Conservation (phyloP, 768 basidiomycete species). For the Pholiota conissans region DNA sequence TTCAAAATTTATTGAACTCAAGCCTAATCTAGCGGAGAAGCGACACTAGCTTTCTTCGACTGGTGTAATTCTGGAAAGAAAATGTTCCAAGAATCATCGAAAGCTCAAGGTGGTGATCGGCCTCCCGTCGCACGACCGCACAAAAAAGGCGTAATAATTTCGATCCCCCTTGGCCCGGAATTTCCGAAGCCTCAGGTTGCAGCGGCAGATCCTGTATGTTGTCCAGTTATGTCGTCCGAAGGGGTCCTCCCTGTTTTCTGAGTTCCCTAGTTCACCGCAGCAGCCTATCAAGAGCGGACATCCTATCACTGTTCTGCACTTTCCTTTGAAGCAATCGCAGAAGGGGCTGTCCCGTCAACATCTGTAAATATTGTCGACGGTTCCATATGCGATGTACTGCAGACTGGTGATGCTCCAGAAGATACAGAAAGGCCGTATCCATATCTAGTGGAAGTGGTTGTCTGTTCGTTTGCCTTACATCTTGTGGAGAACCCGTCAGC, state of each 20-base stretch:
- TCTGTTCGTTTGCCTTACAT: conserved; percentile 78
- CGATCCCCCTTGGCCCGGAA: conserved; percentile 33
- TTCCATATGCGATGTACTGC: not conserved
- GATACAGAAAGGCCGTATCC: conserved; percentile 11
- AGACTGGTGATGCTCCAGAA: not conserved
- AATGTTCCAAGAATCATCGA: conserved; percentile 14
- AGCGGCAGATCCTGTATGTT: conserved; percentile 58
- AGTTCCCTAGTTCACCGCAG: conserved; percentile 52
- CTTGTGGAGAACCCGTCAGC: conserved; percentile 61
- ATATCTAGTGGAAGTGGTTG: conserved; percentile 52
- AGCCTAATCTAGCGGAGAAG: conserved; percentile 54
- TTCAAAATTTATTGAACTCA: not conserved
- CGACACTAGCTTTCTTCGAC: conserved; percentile 55
- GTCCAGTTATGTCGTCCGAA: too few relatives aligned
- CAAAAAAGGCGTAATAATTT: conserved; percentile 20
- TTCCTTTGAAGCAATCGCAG: conserved; percentile 63
- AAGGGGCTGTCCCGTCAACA: conserved; percentile 47
- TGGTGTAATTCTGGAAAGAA: conserved; percentile 52
- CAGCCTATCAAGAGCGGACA: conserved; percentile 58
- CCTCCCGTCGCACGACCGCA: conserved; percentile 12
- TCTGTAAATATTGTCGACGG: not conserved
- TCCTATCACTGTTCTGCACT: conserved; percentile 53
- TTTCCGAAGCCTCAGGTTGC: conserved; percentile 33
- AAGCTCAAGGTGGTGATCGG: not conserved
- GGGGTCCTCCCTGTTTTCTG: too few relatives aligned